Evolutionary conservation across 352 stramenopile genomes (phyloP).

Genomic region (Globisporangium yorkense): DNA sequence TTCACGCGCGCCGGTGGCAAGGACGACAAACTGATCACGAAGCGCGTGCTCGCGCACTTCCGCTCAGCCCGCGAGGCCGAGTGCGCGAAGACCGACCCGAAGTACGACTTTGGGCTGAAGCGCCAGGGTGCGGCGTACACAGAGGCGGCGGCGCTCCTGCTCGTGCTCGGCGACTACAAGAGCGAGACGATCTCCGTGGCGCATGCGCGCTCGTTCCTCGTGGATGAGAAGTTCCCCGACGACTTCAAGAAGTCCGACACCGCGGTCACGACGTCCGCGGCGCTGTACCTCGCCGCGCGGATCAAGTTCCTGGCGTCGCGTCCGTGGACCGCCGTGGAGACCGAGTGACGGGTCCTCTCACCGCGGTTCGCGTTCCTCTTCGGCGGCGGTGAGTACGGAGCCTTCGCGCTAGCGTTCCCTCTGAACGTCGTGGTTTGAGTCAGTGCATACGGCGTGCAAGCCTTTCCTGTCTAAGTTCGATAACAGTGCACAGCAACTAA

Average conservation of each 20-base stretch:
- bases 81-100: constrained; percentile 30
- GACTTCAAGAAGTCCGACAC: constrained; percentile 29
- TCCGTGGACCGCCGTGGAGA: constrained; percentile 1
- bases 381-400: background rate
- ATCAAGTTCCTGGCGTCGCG: constrained; percentile 31
- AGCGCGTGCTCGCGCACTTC: constrained; percentile 30
- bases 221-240: constrained; percentile 40
- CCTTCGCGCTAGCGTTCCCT: constrained; percentile 5
- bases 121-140: constrained; percentile 29
- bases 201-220: constrained; percentile 37
- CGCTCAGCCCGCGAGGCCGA: constrained; percentile 36
- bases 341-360: constrained; percentile 4
- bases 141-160: constrained; percentile 39
- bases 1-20: constrained; percentile 20
- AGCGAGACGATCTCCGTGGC: constrained; percentile 31
- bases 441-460: background rate
- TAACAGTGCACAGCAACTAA: no score
- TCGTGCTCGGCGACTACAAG: constrained; percentile 38
- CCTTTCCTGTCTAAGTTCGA: no score
- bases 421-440: constrained; percentile 1
- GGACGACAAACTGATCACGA: constrained; percentile 25
- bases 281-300: constrained; percentile 31
- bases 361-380: constrained; percentile 3
- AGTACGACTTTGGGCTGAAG: constrained; percentile 39
- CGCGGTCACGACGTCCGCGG: constrained; percentile 23